Evolutionary conservation across 495 filamentous ascomycete species (phyloP).

Genomic region (Penicillium steckii): DNA sequence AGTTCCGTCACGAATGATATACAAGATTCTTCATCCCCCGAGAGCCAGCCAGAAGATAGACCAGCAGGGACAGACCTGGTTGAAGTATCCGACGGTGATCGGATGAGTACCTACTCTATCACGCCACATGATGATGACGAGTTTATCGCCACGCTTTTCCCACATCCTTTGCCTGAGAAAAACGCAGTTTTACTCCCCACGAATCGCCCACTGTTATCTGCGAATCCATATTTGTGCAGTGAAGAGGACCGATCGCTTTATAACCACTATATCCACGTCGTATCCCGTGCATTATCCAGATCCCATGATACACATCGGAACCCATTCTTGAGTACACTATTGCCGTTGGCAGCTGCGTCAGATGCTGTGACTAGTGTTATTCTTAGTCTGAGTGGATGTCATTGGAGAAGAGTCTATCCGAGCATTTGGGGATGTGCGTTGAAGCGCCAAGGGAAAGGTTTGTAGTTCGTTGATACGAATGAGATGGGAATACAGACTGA

Average conservation of each 20-base stretch:
- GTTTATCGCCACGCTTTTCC: conserved; percentile 24
- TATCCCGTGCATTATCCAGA: conserved; percentile 24
- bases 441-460: conserved; percentile 25
- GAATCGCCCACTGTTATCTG: neutral
- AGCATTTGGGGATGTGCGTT: conserved; percentile 26
- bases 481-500: neutral
- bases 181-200: neutral
- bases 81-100: conserved; percentile 13
- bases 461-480: neutral
- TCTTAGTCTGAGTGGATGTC: conserved; percentile 27
- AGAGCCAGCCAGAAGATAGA: conserved; percentile 4
- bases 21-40: neutral
- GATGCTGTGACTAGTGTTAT: conserved; percentile 28
- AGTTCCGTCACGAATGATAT: neutral
- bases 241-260: conserved; percentile 28
- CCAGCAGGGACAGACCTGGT: conserved; percentile 8
- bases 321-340: conserved; percentile 24
- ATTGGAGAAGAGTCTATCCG: conserved; percentile 31
- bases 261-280: conserved; percentile 31
- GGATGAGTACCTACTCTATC: neutral
- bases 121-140: conserved; percentile 17
- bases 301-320: conserved; percentile 25
- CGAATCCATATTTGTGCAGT: conserved; percentile 21
- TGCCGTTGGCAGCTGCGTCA: conserved; percentile 27
- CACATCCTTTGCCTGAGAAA: conserved; percentile 12